Conservation (phyloP, 495 filamentous ascomycete genomes). For the Lasiosphaeriaceae sp. region DNA sequence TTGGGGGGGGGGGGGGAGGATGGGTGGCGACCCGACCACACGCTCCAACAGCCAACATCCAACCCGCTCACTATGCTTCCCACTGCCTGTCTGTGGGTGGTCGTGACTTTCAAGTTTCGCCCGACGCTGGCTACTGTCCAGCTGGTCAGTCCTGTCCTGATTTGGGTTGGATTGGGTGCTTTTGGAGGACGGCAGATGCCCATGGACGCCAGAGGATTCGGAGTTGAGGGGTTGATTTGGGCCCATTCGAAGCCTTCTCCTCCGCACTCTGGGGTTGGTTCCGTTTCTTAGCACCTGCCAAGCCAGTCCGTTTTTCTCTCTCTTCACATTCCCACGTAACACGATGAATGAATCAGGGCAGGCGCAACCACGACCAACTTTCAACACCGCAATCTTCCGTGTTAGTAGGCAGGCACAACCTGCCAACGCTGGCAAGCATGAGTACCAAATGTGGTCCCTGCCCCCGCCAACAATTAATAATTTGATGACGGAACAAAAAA, state of each 20-base stretch:
- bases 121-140: not conserved
- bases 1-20: not conserved
- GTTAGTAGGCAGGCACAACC: too few species aligned
- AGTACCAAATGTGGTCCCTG: too few species aligned
- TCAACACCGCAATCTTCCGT: too few species aligned
- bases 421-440: too few species aligned
- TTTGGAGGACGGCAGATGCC: not conserved
- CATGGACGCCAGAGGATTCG: too few species aligned
- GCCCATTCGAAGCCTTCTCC: too few species aligned
- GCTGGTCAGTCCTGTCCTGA: not conserved
- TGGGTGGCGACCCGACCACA: slow-evolving; percentile 1
- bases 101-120: not conserved
- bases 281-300: not conserved
- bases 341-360: not conserved
- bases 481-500: too few species aligned
- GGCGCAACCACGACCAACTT: not conserved
- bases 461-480: too few species aligned
- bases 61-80: not conserved
- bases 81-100: not conserved
- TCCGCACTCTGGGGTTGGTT: too few species aligned
- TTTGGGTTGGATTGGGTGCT: not conserved
- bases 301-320: not conserved
- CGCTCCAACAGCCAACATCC: not conserved
- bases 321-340: not conserved
- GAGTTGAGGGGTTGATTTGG: too few species aligned